phyloP scores from a whole-genome alignment of 1,284 basidiomycete genomes.

The Leccinum griseonigrum region DNA sequence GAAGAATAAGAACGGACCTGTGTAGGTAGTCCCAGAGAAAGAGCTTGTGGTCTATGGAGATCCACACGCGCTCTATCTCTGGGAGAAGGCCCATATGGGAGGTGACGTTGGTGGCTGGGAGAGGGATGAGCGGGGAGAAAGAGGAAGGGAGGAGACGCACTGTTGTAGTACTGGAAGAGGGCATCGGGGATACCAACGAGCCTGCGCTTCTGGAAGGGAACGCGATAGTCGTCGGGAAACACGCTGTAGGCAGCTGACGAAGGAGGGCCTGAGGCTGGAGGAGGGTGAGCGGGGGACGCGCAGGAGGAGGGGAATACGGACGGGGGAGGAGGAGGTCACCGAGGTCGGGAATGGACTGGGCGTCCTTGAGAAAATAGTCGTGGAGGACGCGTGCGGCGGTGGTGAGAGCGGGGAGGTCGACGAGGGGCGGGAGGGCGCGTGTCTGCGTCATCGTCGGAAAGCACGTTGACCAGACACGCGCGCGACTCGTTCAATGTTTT shows the following conservation, averaged over 20 bases:
- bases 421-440: constrained; percentile 37
- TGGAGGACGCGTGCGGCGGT: constrained; percentile 64
- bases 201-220: constrained; percentile 78
- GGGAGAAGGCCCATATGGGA: constrained; percentile 89
- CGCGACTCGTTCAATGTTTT: neutral
- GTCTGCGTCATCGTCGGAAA: constrained; percentile 19
- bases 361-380: constrained; percentile 68
- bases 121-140: constrained; percentile 16
- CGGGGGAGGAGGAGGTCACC: constrained; percentile 56
- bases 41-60: constrained; percentile 91
- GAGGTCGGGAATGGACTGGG: constrained; percentile 68
- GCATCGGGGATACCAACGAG: constrained; percentile 80
- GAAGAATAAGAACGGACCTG: constrained; percentile 52
- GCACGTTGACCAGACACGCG: neutral
- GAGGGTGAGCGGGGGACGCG: constrained; percentile 8
- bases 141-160: constrained; percentile 40
- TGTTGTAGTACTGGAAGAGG: constrained; percentile 79
- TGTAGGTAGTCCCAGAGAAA: constrained; percentile 98
- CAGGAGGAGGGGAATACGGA: constrained; percentile 38
- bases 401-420: constrained; percentile 62
- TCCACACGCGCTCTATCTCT: constrained; percentile 94
- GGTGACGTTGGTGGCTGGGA: constrained; percentile 54
- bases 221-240: constrained; percentile 73
- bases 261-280: constrained; percentile 53
- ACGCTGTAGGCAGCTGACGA: constrained; percentile 76